These are phyloP conservation scores for Moniliella sp. DNA, from an alignment of 1,284 basidiomycete genomes.

Conservation along the genomic window DNA sequence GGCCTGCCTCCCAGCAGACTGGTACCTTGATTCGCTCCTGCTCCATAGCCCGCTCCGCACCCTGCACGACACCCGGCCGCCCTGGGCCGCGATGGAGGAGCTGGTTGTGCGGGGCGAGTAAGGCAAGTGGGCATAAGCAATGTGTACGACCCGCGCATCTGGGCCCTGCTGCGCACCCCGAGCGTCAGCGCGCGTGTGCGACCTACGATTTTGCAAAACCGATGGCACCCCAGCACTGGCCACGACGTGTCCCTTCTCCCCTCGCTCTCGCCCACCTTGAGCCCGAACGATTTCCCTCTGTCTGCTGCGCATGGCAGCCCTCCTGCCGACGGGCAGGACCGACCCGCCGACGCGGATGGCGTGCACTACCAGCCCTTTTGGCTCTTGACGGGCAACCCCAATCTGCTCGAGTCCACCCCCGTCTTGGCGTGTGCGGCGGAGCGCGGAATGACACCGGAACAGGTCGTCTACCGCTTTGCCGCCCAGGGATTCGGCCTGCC, in stretches of 20 bases:
- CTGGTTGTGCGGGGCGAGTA: constrained; percentile 19
- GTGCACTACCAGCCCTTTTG: constrained; percentile 24
- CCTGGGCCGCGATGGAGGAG: constrained; percentile 21
- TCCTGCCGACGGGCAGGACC: background rate
- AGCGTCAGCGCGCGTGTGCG: constrained; percentile 6
- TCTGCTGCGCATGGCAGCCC: background rate
- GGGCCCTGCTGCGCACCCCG: constrained; percentile 6
- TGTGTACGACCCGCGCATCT: constrained; percentile 25
- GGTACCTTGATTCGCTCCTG: constrained; percentile 23
- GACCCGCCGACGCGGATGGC: background rate
- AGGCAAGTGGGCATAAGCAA: constrained; percentile 19
- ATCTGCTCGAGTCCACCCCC: constrained; percentile 7
- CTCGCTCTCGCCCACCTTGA: constrained; percentile 13
- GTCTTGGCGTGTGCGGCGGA: constrained; percentile 10
- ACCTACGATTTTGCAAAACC: constrained; percentile 20
- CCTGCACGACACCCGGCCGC: constrained; percentile 17
- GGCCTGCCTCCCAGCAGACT: too few species aligned
- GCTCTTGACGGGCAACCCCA: constrained; percentile 15
- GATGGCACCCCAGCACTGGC: constrained; percentile 25
- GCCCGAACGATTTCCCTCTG: constrained; percentile 18
- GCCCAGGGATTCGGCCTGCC: constrained; percentile 15
- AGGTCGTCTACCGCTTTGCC: constrained; percentile 20
- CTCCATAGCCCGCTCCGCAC: constrained; percentile 20
- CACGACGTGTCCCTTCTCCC: constrained; percentile 27
- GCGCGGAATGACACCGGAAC: constrained; percentile 11